Evolutionary conservation across 1,284 basidiomycete genomes (phyloP), one percentile per base, ranked within the genome.

Genomic region (Rhodofomes roseus): DNA sequence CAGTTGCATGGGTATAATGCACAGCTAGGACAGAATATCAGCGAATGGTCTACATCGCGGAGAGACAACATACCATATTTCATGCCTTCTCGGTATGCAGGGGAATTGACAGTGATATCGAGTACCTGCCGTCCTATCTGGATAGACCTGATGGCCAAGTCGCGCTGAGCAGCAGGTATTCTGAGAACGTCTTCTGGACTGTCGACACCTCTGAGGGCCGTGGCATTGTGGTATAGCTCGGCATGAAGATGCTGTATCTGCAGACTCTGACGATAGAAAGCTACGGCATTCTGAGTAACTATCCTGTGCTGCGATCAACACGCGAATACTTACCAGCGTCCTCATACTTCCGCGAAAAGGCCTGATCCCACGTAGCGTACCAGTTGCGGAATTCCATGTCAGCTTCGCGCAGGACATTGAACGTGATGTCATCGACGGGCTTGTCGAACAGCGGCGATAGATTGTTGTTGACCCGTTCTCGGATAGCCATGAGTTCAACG

Each of bases 1-100:
- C 95, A 40, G 93, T 93, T 51, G 92, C 92, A 71, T 96, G 93
- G 8, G 92, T 92, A 68, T 93, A 94, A 68, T 92, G 89, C 39
- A 94, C 92, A 36, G 90, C 93, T 92, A 68, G 68, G 53, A 65
- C 61, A 69, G 70, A 55, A 59, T 68, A 18, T 61, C 40, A 60
- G 64, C 22, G 39, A 14, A 11, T 18, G 18, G n/a, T 29, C 18
- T 23, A 12, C 22, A 31, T 14, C 6, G n/a, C 11, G 5, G 5
- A 39, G 18, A 43, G 16, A 20, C 1, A 54, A 73, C 81, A 56
- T 68, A 89, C 89, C 90, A 69, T 94, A 96, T 79, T 91, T 92
- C 81, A 96, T 89, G 20, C 92, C 90, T 70, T 93, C 91, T 65
- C 93, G 82, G 69, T 96, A 96, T 50, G 92, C 81, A 18, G 82